Base-by-base conservation (phyloP, 1,284 basidiomycete species). In the Hypsizygus ulmarius region DNA sequence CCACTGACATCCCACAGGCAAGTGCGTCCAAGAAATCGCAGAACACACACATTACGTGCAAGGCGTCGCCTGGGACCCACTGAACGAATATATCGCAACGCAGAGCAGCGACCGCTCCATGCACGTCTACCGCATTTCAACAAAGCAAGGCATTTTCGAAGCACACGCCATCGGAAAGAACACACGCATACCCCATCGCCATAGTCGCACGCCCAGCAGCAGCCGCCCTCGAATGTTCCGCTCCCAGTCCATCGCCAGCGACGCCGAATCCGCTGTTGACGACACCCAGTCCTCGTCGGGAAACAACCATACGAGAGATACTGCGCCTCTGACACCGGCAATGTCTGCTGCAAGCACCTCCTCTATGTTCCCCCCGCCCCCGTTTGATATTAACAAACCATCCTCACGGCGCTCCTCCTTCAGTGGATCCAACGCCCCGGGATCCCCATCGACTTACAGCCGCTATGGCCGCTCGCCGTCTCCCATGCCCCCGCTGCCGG, bases 21-120 rank as follows among this genome's bases (percentile, higher is more conserved):
- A 87, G 73, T 88, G 87, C 60, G 74, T 93, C 9, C 79, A 83
- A 57, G 88, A 91, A 65, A 87, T 93, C 53, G 86, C 87, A 0
- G 94, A 97, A 62, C 95, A 97, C 66, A 81, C 79, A 30, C 93
- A 97, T 66, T 97, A 91, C 62, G 94, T 97, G 0, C 94, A 97
- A 70, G 95, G 94, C 11, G 95, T 97, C 21, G 89, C 93, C 1
- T 97, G 95, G 94, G 94, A 97, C 57, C 94, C 94, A 1, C 69
- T 96, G 57, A 93, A 95, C 64, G 90, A 95, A 64, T 97, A 89
- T 63, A 89, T 97, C 55, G 93, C 94, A 2, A 97, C 94, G 0
- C 95, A 97, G 64, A 92, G 89, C 66, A 92, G 87, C 59, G 93
- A 97, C 67, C 80, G 94, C 30, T 85, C 90, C 8, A 92, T 97